These are phyloP conservation scores for Vanilla planifolia DNA, from an alignment of 106 monocot species.

Conservation along the genomic window DNA sequence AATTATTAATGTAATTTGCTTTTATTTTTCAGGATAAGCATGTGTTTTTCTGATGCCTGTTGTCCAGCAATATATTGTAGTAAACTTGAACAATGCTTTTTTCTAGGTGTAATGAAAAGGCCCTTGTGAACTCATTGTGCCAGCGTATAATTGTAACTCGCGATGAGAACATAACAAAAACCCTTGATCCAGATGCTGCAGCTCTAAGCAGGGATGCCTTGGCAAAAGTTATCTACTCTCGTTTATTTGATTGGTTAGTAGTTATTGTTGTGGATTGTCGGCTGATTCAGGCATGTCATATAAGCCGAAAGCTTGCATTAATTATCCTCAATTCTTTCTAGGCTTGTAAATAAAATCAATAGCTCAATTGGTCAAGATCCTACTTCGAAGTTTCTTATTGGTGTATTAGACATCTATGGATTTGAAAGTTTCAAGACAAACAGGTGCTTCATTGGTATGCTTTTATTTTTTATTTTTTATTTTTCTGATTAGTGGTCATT, in stretches of 20 bases:
- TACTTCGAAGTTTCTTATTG: conserved; percentile 35
- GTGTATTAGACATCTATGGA: conserved; percentile 50
- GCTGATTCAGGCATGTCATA: background rate
- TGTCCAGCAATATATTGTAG: background rate
- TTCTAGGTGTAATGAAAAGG: conserved; percentile 50
- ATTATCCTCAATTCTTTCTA: background rate
- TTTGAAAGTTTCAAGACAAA: conserved; percentile 63
- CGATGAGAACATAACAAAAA: conserved; percentile 56
- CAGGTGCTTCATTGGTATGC: conserved; percentile 51
- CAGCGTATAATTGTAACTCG: conserved; percentile 68
- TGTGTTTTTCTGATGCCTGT: background rate
- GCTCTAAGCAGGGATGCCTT: conserved; percentile 51
- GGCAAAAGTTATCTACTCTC: conserved; percentile 56
- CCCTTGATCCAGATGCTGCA: conserved; percentile 51
- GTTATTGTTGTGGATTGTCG: background rate
- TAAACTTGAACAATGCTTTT: background rate
- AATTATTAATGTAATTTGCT: conserved; percentile 29
- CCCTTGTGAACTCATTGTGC: conserved; percentile 56
- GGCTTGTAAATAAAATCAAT: conserved; percentile 47
- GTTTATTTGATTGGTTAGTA: conserved; percentile 53
- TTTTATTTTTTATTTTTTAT: too few relatives aligned
- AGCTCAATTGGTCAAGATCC: conserved; percentile 50
- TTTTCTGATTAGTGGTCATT: conserved; percentile 6
- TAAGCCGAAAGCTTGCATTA: background rate
- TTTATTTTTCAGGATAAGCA: background rate